Percentiles rank a stretch among this genome's conserved stretches.
These are phyloP conservation scores for Pseudonitzschia multiseries DNA, from an alignment of 108 stramenopile genomes.

Conservation along the genomic window DNA sequence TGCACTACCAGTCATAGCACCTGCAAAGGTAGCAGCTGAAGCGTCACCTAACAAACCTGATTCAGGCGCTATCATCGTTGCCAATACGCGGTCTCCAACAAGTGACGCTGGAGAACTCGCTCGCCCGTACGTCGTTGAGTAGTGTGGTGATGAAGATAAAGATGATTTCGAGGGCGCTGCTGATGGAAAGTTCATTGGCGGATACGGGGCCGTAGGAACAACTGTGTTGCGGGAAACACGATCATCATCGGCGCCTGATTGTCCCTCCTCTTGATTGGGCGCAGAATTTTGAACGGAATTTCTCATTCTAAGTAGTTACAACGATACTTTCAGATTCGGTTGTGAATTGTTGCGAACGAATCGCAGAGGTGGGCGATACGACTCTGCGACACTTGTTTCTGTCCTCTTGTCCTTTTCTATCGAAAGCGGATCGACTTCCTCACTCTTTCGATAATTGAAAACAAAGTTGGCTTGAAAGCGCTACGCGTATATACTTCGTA, in stretches of 20 bases:
- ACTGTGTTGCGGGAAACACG: background rate
- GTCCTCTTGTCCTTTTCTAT: too few relatives aligned
- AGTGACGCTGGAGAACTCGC: background rate
- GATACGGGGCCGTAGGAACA: slow-evolving; percentile 10
- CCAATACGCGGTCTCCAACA: slow-evolving; percentile 1
- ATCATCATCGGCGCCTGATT: background rate
- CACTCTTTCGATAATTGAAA: too few relatives aligned
- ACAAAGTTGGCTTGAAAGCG: too few relatives aligned
- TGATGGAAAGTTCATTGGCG: background rate
- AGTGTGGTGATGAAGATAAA: slow-evolving; percentile 34
- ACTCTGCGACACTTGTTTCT: too few relatives aligned
- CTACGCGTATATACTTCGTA: too few relatives aligned
- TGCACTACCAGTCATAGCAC: background rate
- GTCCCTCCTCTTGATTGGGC: background rate
- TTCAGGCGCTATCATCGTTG: background rate
- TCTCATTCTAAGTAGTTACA: background rate
- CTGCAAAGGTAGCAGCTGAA: background rate
- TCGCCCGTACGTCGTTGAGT: slow-evolving; percentile 17
- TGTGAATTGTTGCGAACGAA: too few relatives aligned
- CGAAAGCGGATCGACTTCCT: too few relatives aligned
- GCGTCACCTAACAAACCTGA: background rate
- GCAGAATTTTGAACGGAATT: background rate
- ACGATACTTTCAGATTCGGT: too few relatives aligned
- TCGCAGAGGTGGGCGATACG: too few relatives aligned
- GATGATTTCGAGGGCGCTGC: slow-evolving; percentile 22